Base-by-base conservation (phyloP, 2,329 filamentous ascomycete genomes). In the Xylariales sp. region DNA sequence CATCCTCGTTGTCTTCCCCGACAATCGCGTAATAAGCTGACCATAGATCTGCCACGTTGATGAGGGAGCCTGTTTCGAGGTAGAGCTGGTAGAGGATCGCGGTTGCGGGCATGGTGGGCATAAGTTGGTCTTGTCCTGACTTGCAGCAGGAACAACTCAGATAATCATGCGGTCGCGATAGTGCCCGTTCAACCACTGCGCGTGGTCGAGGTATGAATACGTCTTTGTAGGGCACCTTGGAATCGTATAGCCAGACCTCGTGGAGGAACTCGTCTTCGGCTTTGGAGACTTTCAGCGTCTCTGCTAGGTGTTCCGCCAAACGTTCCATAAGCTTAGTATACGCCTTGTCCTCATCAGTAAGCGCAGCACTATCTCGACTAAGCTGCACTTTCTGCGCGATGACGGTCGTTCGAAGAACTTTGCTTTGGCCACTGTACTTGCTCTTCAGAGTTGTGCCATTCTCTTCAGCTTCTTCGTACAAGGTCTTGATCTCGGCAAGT, bases 41-140 rank as follows among this genome's bases (percentile, higher is more conserved):
- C 85, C 86, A 90, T 34, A 93, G 60, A 64, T 94, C 88, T 22
- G 79, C 83, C 36, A 85, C 80, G 52, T 93, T 93, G 61, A 93
- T 82, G 44, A 91, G 67, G 7, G 74, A 76, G 0, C 86, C 86
- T 0, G 85, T 83, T 59, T 94, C 87, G 11, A 85, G 70, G 58
- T 90, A 91, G 36, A 93, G 66, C 52, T 86, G 84, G 56, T 91
- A 93, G 19, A 93, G 55, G 22, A 91, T 79, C 2, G 85, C 77
- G 4, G 84, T 84, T 1, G 82, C 71, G 4, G 86, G 87, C 41
- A 88, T 68, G 1, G 77, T 82, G 2, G 79, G 65, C 29, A 73
- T 70, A 8, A 84, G 62, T 1, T 73, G 71, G 16, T 68, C 70
- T 31, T 64, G 56, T 9, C 63, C 62, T 19, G 62, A 57, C 38